Percentiles rank a stretch among this genome's conserved stretches.
Conservation (phyloP, 2,329 filamentous ascomycete species). For the Ophiostoma populinum region DNA sequence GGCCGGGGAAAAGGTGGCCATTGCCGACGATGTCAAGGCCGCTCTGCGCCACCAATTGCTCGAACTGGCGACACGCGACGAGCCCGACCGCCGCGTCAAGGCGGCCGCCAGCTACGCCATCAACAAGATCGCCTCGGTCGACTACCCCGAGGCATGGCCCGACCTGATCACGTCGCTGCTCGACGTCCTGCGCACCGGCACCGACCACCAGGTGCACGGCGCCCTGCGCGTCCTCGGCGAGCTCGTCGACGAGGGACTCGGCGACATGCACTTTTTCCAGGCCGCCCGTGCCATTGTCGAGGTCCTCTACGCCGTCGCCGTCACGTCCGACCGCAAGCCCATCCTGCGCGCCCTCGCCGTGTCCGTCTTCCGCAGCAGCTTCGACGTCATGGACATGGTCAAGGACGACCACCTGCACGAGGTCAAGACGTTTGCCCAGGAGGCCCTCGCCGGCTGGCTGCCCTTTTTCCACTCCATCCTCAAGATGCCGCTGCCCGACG, state of each 20-base stretch:
- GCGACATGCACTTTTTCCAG: conserved; percentile 85
- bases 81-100: conserved; percentile 73
- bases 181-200: conserved; percentile 56
- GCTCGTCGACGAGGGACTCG: conserved; percentile 83
- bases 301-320: conserved; percentile 65
- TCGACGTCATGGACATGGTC: conserved; percentile 92
- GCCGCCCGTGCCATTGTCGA: conserved; percentile 76
- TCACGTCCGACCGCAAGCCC: conserved; percentile 56
- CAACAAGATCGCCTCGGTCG: conserved; percentile 82
- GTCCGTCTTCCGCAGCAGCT: conserved; percentile 77
- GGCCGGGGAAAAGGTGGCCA: conserved; percentile 30
- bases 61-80: conserved; percentile 55
- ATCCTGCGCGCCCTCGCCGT: conserved; percentile 71
- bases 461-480: conserved; percentile 74
- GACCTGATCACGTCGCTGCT: conserved; percentile 67
- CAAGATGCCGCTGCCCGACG: conserved; percentile 57
- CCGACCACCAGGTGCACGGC: conserved; percentile 69
- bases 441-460: conserved; percentile 68
- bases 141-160: conserved; percentile 95
- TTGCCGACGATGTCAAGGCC: conserved; percentile 56
- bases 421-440: conserved; percentile 78
- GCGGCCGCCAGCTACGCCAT: conserved; percentile 64
- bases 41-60: conserved; percentile 59
- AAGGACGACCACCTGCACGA: conserved; percentile 79
- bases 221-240: conserved; percentile 77